Evolutionary conservation across 1,139 yeast species (phyloP).

Genomic region (Blastobotrys petasosporus): DNA sequence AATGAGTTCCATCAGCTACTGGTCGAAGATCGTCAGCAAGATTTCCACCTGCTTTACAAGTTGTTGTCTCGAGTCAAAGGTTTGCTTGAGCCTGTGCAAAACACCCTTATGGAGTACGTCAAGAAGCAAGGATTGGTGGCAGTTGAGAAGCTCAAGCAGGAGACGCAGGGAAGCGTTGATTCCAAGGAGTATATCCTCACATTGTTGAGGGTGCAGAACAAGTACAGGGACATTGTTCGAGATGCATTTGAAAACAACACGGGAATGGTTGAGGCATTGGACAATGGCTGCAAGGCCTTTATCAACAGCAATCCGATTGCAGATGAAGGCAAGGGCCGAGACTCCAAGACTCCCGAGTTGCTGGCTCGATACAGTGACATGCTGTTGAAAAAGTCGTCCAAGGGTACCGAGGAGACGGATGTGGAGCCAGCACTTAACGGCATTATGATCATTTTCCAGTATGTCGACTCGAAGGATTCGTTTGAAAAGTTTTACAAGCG

Average conservation of each 20-base stretch:
- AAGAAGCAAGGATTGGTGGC: conserved; percentile 66
- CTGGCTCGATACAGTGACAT: conserved; percentile 87
- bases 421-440: conserved; percentile 66
- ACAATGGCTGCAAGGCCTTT: conserved; percentile 78
- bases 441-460: conserved; percentile 80
- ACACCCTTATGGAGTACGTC: conserved; percentile 66
- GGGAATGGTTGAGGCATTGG: conserved; percentile 80
- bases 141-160: conserved; percentile 57
- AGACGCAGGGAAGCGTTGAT: conserved; percentile 41
- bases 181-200: conserved; percentile 80
- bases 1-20: conserved; percentile 67
- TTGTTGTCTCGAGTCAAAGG: conserved; percentile 61
- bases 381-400: conserved; percentile 66
- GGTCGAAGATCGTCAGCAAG: conserved; percentile 69
- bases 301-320: conserved; percentile 84
- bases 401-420: conserved; percentile 62
- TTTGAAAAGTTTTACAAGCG: conserved; percentile 93
- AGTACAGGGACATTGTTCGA: conserved; percentile 62
- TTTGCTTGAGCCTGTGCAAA: conserved; percentile 73
- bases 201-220: conserved; percentile 60
- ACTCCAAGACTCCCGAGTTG: conserved; percentile 78
- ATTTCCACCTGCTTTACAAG: conserved; percentile 72
- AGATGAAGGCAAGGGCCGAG: conserved; percentile 34
- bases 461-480: conserved; percentile 89
- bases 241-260: conserved; percentile 70